These are phyloP conservation scores for Cornus controversa DNA, from an alignment of 148 eudicot genomes.

Conservation along the genomic window DNA sequence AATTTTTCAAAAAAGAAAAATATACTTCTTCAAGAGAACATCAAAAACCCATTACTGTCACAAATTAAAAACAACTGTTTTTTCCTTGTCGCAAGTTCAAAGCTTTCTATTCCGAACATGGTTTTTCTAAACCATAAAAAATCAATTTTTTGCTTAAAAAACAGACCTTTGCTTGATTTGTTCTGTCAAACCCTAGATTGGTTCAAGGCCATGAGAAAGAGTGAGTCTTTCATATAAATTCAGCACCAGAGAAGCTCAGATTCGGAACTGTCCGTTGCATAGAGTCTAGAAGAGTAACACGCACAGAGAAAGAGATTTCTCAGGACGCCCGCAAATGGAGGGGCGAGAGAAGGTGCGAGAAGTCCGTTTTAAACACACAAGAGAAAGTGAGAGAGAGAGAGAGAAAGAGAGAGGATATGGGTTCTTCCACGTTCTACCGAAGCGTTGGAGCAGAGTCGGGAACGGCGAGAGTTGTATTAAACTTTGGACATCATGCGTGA, in stretches of 20 bases:
- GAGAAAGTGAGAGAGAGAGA: neutral
- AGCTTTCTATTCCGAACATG: too few relatives aligned
- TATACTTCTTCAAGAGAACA: neutral
- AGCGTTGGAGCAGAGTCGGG: neutral
- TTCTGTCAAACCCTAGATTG: slow-evolving; percentile 14
- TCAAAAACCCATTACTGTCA: too few relatives aligned
- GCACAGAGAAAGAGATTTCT: too few relatives aligned
- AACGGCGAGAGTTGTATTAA: too few relatives aligned
- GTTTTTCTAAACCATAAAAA: too few relatives aligned
- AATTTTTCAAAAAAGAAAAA: neutral
- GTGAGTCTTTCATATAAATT: neutral
- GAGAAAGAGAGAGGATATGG: neutral
- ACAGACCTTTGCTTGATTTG: slow-evolving; percentile 6
- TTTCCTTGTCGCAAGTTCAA: too few relatives aligned
- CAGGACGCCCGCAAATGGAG: slow-evolving; percentile 8
- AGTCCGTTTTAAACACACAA: neutral
- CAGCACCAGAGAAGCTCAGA: neutral
- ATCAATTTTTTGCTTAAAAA: neutral
- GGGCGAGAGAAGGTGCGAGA: neutral
- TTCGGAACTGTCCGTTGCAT: neutral
- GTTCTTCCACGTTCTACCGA: neutral
- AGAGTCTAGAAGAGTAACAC: neutral
- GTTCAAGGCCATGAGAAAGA: neutral
- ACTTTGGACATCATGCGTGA: too few relatives aligned
- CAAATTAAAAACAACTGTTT: too few relatives aligned